Conservation (phyloP, 352 stramenopile genomes). For the Globisporangium spinosum region DNA sequence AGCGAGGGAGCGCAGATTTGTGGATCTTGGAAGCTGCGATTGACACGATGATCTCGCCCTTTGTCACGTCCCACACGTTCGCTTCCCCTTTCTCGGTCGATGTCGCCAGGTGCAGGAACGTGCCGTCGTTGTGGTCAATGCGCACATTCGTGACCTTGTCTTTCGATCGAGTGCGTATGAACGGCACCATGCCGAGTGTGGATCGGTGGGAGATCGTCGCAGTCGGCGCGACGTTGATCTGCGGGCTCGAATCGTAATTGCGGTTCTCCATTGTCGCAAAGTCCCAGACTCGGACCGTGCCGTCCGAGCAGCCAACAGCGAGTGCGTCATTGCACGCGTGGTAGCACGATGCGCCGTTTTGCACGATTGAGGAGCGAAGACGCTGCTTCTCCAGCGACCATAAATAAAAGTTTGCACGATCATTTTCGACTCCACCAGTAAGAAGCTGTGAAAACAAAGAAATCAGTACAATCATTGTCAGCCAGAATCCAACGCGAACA, state of each 20-base stretch:
- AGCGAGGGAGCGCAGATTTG: constrained; percentile 70
- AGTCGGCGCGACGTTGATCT: constrained; percentile 55
- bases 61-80: constrained; percentile 86
- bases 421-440: constrained; percentile 67
- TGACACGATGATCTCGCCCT: constrained; percentile 78
- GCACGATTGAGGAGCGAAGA: constrained; percentile 61
- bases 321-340: constrained; percentile 79
- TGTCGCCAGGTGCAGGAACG: constrained; percentile 74
- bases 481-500: background rate
- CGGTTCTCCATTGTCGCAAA: constrained; percentile 60
- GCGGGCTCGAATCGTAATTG: constrained; percentile 38
- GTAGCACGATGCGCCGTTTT: constrained; percentile 67
- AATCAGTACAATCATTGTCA: constrained; percentile 10
- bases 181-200: constrained; percentile 78
- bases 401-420: constrained; percentile 79
- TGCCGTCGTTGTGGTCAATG: constrained; percentile 78
- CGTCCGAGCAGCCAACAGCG: constrained; percentile 70
- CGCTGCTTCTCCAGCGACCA: constrained; percentile 76
- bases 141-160: constrained; percentile 79
- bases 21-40: constrained; percentile 82
- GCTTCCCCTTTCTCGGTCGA: constrained; percentile 86
- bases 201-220: constrained; percentile 75
- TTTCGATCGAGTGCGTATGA: constrained; percentile 73
- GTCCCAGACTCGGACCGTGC: constrained; percentile 81
- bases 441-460: constrained; percentile 44